Conservation (phyloP, 1,284 basidiomycete species). For the Ganoderma boninense region DNA sequence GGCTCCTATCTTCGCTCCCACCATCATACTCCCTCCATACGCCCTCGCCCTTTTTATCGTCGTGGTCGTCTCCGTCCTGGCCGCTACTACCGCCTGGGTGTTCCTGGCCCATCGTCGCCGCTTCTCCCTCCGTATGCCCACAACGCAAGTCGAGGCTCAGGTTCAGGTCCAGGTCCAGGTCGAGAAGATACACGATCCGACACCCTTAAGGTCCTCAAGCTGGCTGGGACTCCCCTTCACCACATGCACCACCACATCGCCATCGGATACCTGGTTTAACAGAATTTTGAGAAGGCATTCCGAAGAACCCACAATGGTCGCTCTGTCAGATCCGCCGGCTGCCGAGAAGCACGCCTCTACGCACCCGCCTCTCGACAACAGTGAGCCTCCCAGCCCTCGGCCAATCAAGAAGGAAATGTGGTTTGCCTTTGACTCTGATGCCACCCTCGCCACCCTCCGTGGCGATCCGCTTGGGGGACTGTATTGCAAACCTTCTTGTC, state of each 20-base stretch:
- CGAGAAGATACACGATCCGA: not conserved
- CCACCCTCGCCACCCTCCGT: not conserved
- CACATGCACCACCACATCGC: not conserved
- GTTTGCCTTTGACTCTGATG: not conserved
- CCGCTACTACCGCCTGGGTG: not conserved
- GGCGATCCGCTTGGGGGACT: not conserved
- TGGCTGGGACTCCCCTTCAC: not conserved
- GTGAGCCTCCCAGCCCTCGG: not conserved
- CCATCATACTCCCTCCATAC: not conserved
- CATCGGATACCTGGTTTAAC: not conserved
- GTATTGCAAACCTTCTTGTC: not conserved
- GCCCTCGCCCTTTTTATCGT: not conserved
- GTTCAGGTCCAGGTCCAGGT: slow-evolving; percentile 3
- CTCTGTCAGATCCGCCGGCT: not conserved
- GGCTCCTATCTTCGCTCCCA: not conserved
- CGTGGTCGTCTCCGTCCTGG: not conserved
- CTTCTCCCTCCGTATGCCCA: not conserved
- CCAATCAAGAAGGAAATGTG: not conserved
- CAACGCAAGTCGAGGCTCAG: not conserved
- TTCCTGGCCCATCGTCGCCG: not conserved
- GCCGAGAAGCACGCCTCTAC: not conserved
- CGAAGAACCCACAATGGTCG: not conserved
- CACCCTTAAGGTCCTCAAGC: not conserved
- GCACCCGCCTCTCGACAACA: not conserved
- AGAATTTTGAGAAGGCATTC: not conserved